Evolutionary conservation across 2,329 filamentous ascomycete species (phyloP), one percentile per base, ranked within the genome.

Genomic region (Ophiostoma australiae): DNA sequence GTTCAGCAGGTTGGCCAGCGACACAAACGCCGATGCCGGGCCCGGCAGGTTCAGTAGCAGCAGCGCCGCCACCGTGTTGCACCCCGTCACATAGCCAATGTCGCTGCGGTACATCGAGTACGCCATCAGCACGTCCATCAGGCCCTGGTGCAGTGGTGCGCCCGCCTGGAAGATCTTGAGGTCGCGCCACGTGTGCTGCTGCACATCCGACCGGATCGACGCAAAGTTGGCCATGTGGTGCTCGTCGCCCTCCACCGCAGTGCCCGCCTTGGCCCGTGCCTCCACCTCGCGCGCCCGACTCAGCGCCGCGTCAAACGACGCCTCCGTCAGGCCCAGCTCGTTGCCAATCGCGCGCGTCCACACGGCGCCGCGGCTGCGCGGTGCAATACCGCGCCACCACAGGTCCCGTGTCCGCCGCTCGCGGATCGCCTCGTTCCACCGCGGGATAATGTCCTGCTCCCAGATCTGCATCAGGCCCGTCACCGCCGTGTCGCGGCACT

Each of bases 81-180:
- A 91, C 70, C 91, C 91, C 73, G 85, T 84, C 71, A 92, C 85
- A 76, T 93, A 93, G 73, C 91, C 91, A 76, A 94, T 90, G 77
- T 95, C 92, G 74, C 89, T 90, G 73, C 92, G 86, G 79, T 95
- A 95, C 86, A 93, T 91, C 70, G 89, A 85, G 79, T 94, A 94
- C 7, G 92, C 92, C 76, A 89, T 89, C 72, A 94, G 83, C 11
- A 95, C 87, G 77, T 94, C 89, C 23, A 90, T 82, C 39, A 95
- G 81, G 52, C 85, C 84, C 71, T 87, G 82, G 77, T 94, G 87
- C 13, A 94, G 81, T 1, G 91, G 90, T 0, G 86, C 89, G 20
- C 81, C 86, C 6, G 83, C 80, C 75, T 90, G 86, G 77, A 94
- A 94, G 77, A 94, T 91, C 75, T 87, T 87, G 66, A 93, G 80